phyloP scores from a whole-genome alignment of 768 basidiomycete species.

The Termitomyces sp. region DNA sequence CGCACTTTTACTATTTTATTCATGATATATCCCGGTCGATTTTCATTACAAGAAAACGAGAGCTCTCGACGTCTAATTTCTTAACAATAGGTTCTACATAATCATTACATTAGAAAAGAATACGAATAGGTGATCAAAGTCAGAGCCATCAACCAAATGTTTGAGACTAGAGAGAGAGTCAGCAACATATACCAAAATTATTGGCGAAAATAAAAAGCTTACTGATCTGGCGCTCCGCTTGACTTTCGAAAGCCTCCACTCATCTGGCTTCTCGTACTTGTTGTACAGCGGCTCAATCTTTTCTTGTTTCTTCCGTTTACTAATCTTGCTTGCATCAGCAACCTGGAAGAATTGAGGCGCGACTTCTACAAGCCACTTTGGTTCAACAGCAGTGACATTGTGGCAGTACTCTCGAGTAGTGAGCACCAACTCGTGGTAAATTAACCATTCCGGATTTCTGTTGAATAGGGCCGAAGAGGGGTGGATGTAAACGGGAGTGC shows the following conservation, averaged over 20 bases:
- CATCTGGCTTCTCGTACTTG: conserved; percentile 92
- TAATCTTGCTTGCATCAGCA: conserved; percentile 96
- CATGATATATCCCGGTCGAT: conserved; percentile 1
- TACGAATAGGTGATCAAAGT: conserved; percentile 8
- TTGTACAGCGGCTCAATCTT: conserved; percentile 96
- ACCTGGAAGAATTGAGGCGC: conserved; percentile 99
- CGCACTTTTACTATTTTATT: background rate
- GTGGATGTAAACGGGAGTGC: conserved; percentile 98
- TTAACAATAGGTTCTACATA: conserved; percentile 6
- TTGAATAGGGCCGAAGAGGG: conserved; percentile 97
- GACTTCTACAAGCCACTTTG: conserved; percentile 97
- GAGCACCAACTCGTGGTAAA: conserved; percentile 93
- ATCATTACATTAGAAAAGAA: conserved; percentile 7
- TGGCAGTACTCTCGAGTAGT: conserved; percentile 96
- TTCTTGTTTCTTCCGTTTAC: conserved; percentile 92
- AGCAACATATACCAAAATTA: conserved; percentile 13
- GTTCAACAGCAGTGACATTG: conserved; percentile 92
- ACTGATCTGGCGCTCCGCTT: conserved; percentile 87
- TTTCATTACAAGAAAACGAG: background rate
- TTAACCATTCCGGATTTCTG: conserved; percentile 91
- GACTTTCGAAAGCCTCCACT: conserved; percentile 92
- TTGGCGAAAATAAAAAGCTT: conserved; percentile 15
- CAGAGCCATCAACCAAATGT: conserved; percentile 64
- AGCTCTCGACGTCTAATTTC: background rate
- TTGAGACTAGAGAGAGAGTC: conserved; percentile 56